Percentiles rank a stretch among this genome's conserved stretches.
phyloP scores from a whole-genome alignment of 2,329 filamentous ascomycete genomes.

The Colletotrichum incanum region DNA sequence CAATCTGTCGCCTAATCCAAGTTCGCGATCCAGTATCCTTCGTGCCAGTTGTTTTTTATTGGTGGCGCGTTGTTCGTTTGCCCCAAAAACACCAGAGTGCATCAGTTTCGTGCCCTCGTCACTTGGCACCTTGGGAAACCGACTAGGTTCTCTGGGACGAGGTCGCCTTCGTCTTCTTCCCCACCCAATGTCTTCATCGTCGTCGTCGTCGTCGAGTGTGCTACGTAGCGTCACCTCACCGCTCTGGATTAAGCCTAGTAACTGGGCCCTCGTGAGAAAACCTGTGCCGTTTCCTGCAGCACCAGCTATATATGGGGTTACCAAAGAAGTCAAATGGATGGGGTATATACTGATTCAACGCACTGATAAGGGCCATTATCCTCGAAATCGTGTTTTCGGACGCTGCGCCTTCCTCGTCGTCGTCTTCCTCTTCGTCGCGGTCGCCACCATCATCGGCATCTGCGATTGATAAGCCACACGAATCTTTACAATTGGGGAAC shows the following conservation, averaged over 20 bases:
- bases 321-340: conserved; percentile 48
- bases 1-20: conserved; percentile 77
- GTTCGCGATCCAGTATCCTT: conserved; percentile 84
- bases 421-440: conserved; percentile 40
- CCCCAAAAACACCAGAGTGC: conserved; percentile 85
- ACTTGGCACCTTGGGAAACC: conserved; percentile 89
- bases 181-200: conserved; percentile 56
- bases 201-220: conserved; percentile 56
- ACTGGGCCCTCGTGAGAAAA: conserved; percentile 54
- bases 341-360: conserved; percentile 27
- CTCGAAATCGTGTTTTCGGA: conserved; percentile 25
- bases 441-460: conserved; percentile 50
- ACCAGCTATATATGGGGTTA: conserved; percentile 50
- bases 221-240: conserved; percentile 54
- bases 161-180: conserved; percentile 60
- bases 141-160: conserved; percentile 62
- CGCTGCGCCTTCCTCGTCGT: conserved; percentile 46
- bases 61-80: conserved; percentile 69
- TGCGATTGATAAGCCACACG: conserved; percentile 1
- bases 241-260: conserved; percentile 59
- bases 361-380: conserved; percentile 20
- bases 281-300: conserved; percentile 48
- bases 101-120: conserved; percentile 84
- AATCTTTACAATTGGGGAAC: not conserved
- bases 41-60: conserved; percentile 74